These are phyloP conservation scores for Lipomyces spencermartinsiae DNA, from an alignment of 805 yeast genomes.

Conservation along the genomic window DNA sequence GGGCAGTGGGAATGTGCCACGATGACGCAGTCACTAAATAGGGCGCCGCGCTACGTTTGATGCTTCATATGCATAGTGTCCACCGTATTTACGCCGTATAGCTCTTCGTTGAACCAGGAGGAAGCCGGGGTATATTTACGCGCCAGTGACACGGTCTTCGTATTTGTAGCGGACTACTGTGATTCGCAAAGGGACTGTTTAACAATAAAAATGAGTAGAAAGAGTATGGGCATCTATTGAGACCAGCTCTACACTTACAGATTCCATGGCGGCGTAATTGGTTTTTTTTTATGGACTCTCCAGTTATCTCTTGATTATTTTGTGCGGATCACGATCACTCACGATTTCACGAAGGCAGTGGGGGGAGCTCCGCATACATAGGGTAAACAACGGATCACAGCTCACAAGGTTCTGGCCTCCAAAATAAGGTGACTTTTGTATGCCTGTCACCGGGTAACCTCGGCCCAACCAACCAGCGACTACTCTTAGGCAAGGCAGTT, in stretches of 20 bases:
- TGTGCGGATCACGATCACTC: not conserved
- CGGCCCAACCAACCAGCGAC: slow-evolving; percentile 17
- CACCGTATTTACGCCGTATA: not conserved
- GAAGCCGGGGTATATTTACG: not conserved
- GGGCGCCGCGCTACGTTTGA: not conserved
- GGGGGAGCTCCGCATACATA: too few relatives aligned
- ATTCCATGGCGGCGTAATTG: too few relatives aligned
- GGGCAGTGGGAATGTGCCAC: not conserved
- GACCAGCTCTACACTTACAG: not conserved
- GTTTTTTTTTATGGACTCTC: too few relatives aligned
- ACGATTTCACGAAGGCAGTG: not conserved
- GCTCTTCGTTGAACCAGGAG: not conserved
- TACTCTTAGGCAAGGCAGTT: not conserved
- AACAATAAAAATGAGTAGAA: not conserved
- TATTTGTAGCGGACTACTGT: too few relatives aligned
- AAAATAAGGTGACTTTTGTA: not conserved
- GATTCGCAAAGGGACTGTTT: not conserved
- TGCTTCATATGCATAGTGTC: not conserved
- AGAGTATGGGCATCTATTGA: not conserved
- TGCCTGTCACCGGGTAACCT: slow-evolving; percentile 18
- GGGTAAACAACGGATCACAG: too few relatives aligned
- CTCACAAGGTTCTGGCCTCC: not conserved
- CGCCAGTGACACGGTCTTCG: not conserved
- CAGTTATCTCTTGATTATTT: not conserved
- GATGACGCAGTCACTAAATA: not conserved